Percentiles rank a stretch among this genome's conserved stretches.
These are phyloP conservation scores for Dendrobium chrysotoxum DNA, from an alignment of 106 monocot genomes.

Conservation along the genomic window DNA sequence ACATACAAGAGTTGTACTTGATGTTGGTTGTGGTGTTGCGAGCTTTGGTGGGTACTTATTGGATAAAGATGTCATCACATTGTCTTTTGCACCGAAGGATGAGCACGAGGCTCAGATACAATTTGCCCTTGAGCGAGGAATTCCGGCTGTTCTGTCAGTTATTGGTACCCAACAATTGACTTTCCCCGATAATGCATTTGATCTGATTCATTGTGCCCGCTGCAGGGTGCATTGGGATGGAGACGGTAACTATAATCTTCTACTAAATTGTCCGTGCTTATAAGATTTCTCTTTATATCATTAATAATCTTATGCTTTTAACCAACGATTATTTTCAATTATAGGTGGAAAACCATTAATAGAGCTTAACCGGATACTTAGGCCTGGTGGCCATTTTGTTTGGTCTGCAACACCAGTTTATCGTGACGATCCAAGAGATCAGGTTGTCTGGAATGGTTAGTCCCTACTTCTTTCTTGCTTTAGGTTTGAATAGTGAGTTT, in stretches of 20 bases:
- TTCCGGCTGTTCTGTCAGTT: constrained; percentile 74
- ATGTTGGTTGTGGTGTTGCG: constrained; percentile 99
- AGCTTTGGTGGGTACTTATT: constrained; percentile 88
- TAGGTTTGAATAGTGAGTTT: background rate
- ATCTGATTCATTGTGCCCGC: constrained; percentile 81
- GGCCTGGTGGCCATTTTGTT: constrained; percentile 82
- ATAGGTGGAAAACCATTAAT: constrained; percentile 84
- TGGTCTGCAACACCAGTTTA: constrained; percentile 99
- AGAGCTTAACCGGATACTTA: constrained; percentile 87
- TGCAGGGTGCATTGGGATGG: constrained; percentile 89
- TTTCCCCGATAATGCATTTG: constrained; percentile 81
- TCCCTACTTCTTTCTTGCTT: constrained; percentile 5
- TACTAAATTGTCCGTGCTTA: background rate
- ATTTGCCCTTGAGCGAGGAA: constrained; percentile 87
- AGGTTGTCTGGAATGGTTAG: constrained; percentile 77
- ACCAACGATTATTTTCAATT: constrained; percentile 10
- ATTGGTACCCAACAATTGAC: constrained; percentile 74
- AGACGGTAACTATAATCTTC: constrained; percentile 48
- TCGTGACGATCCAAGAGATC: constrained; percentile 57
- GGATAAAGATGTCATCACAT: constrained; percentile 60
- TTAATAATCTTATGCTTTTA: constrained; percentile 2
- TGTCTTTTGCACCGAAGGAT: constrained; percentile 94
- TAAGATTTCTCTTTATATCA: background rate
- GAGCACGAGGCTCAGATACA: constrained; percentile 96
- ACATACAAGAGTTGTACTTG: constrained; percentile 75